Conservation (phyloP, 2,329 filamentous ascomycete species). For the Penicillium brevicompactum region DNA sequence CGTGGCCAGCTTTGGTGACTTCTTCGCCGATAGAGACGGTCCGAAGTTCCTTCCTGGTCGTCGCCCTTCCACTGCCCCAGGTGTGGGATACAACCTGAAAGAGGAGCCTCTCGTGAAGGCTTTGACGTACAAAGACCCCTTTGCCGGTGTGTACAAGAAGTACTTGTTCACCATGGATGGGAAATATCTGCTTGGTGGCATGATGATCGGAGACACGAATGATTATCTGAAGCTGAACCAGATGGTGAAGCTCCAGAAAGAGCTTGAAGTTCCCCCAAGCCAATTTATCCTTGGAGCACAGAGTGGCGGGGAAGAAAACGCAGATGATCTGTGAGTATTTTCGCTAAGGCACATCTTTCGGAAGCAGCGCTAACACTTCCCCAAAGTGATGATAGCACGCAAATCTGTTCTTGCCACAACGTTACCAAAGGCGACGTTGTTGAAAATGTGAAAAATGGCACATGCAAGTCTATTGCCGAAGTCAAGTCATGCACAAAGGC, state of each 20-base stretch:
- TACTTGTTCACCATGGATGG: conserved; percentile 88
- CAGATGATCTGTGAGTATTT: conserved; percentile 65
- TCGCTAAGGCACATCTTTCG: background rate
- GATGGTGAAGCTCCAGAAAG: conserved; percentile 81
- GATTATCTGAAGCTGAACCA: conserved; percentile 89
- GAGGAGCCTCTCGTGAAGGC: conserved; percentile 69
- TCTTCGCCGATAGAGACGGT: conserved; percentile 85
- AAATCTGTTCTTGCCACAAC: conserved; percentile 92
- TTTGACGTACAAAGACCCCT: conserved; percentile 85
- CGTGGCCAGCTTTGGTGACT: conserved; percentile 91
- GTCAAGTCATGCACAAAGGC: conserved; percentile 91
- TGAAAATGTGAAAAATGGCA: conserved; percentile 71
- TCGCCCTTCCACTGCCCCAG: conserved; percentile 39
- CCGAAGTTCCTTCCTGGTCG: conserved; percentile 72
- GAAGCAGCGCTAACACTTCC: conserved; percentile 15
- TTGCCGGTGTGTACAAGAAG: conserved; percentile 88
- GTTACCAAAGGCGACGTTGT: conserved; percentile 83
- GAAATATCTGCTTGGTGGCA: conserved; percentile 87
- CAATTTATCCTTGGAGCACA: conserved; percentile 81
- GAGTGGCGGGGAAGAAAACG: conserved; percentile 72
- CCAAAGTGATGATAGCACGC: conserved; percentile 70
- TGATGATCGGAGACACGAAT: conserved; percentile 93
- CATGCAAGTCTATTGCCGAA: conserved; percentile 77
- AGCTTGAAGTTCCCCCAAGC: conserved; percentile 73
- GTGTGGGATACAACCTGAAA: conserved; percentile 45